These are phyloP conservation scores for Setaria viridis DNA, from an alignment of 202 grass and related monocot genomes.

Conservation along the genomic window DNA sequence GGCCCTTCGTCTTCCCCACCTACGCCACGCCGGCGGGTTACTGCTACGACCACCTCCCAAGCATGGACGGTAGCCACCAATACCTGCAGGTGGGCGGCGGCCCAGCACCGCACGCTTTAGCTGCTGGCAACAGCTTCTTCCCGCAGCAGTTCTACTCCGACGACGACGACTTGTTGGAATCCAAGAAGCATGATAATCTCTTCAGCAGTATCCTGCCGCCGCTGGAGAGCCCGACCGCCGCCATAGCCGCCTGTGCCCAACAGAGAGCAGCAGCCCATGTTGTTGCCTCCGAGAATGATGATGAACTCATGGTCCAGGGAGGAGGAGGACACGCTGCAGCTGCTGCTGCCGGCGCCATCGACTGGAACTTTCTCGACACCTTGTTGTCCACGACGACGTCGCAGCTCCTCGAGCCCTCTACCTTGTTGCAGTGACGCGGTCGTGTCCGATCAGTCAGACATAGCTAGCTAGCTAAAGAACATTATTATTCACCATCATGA, in stretches of 20 bases:
- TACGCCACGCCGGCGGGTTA: neutral
- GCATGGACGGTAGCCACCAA: no score
- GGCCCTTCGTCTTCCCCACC: constrained; percentile 49
- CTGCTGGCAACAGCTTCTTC: neutral
- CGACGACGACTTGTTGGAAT: neutral
- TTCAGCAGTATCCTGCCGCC: neutral
- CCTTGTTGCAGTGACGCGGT: neutral
- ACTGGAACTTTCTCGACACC: constrained; percentile 70
- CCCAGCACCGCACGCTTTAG: no score
- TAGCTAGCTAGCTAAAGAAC: no score
- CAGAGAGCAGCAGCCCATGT: neutral
- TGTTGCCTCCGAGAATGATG: no score
- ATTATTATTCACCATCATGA: no score
- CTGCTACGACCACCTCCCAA: neutral
- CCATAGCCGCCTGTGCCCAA: neutral
- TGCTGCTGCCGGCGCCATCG: neutral
- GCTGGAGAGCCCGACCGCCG: constrained; percentile 51
- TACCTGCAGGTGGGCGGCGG: no score
- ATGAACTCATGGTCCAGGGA: neutral
- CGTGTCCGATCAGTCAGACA: no score
- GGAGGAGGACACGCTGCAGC: no score
- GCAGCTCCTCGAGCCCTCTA: constrained; percentile 30
- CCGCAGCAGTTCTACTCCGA: no score
- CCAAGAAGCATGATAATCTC: constrained; percentile 15
- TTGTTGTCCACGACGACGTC: constrained; percentile 50